These are phyloP conservation scores for Phoenix roebelenii DNA, from an alignment of 176 grass and related monocot genomes.

Conservation along the genomic window DNA sequence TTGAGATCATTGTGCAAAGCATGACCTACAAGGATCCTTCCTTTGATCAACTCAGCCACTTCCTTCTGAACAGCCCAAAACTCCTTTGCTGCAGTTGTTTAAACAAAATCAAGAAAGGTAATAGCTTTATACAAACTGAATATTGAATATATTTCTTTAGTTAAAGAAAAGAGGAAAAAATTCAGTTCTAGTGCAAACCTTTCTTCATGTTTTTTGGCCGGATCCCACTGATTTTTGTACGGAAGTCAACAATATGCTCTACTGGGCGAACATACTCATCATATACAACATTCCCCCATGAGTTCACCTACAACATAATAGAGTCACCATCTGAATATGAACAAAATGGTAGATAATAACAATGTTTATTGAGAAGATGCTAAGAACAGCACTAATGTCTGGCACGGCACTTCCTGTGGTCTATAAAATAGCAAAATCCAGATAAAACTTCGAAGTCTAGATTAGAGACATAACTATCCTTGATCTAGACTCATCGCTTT, in stretches of 20 bases:
- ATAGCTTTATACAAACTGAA: background rate
- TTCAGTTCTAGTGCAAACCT: conserved; percentile 24
- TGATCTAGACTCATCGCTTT: no score
- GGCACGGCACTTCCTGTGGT: no score
- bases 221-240: conserved; percentile 89
- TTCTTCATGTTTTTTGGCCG: conserved; percentile 86
- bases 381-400: no score
- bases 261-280: conserved; percentile 66
- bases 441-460: no score
- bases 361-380: no score
- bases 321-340: background rate
- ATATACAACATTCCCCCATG: conserved; percentile 64
- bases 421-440: no score
- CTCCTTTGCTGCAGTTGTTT: conserved; percentile 54
- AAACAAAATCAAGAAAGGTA: conserved; percentile 18
- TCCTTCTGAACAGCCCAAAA: conserved; percentile 60
- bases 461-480: no score
- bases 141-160: no score
- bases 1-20: conserved; percentile 97
- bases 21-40: conserved; percentile 76
- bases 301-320: conserved; percentile 59
- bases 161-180: background rate
- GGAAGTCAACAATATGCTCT: conserved; percentile 75
- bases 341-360: no score
- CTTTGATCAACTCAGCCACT: conserved; percentile 81